Evolutionary conservation across 495 filamentous ascomycete genomes (phyloP).

Genomic region (Trypethelium eluteriae): DNA sequence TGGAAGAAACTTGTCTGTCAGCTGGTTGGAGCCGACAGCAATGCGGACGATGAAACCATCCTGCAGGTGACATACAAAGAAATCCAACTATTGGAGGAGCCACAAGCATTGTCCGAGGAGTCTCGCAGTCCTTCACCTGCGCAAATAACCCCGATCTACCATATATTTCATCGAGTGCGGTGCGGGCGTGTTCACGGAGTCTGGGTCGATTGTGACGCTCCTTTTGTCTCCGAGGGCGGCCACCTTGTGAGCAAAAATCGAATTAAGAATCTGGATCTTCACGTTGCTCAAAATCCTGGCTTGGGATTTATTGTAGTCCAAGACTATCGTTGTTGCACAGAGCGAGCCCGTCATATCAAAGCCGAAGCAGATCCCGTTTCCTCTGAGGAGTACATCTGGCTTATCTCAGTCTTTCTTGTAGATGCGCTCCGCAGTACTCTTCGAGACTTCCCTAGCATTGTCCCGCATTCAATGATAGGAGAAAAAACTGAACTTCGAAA

Average conservation of each 20-base stretch:
- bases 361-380: background rate
- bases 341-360: background rate
- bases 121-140: background rate
- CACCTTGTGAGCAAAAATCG: background rate
- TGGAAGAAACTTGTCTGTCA: background rate
- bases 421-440: background rate
- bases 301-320: slow-evolving; percentile 5
- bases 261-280: background rate
- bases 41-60: background rate
- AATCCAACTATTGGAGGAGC: background rate
- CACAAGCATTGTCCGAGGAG: background rate
- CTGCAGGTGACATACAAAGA: background rate
- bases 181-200: background rate
- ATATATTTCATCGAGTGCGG: background rate
- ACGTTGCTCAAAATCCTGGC: background rate
- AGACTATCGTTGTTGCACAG: slow-evolving; percentile 4
- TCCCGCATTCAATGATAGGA: background rate
- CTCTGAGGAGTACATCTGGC: background rate
- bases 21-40: background rate
- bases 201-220: background rate
- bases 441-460: background rate
- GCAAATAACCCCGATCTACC: background rate
- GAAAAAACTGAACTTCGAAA: background rate
- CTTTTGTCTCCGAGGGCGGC: background rate
- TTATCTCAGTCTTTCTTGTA: background rate